These are phyloP conservation scores for Hypoxylon subgilvum DNA, from an alignment of 495 filamentous ascomycete species.

Conservation along the genomic window DNA sequence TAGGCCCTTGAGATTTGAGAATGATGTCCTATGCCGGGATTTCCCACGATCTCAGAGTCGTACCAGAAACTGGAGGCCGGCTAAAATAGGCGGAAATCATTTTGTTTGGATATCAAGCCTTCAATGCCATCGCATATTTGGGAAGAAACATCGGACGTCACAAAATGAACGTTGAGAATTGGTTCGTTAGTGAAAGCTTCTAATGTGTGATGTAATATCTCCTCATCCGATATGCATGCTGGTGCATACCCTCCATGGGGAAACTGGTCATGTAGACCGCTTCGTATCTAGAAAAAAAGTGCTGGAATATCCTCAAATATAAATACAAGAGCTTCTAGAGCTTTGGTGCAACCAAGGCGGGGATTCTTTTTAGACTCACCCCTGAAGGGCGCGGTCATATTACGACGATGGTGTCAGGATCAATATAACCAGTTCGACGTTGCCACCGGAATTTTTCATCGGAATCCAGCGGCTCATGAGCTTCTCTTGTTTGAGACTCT, in stretches of 20 bases:
- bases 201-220: no score
- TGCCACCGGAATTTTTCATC: slow-evolving; percentile 56
- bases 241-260: no score
- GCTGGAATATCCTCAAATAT: no score
- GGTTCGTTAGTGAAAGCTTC: no score
- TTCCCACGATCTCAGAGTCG: slow-evolving; percentile 14
- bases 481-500: slow-evolving; percentile 42
- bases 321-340: no score
- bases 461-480: slow-evolving; percentile 63
- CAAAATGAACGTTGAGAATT: no score
- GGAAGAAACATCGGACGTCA: no score
- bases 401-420: slow-evolving; percentile 40
- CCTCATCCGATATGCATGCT: no score
- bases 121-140: neutral
- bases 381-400: neutral
- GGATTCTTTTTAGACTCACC: no score
- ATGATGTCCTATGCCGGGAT: neutral
- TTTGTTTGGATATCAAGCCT: neutral
- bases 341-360: no score
- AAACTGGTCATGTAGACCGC: no score
- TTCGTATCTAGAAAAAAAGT: no score
- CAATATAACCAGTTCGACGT: slow-evolving; percentile 55
- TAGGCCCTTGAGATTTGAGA: neutral
- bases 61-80: slow-evolving; percentile 2
- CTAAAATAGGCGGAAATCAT: slow-evolving; percentile 1